Base-by-base conservation (phyloP, 768 basidiomycete species). In the Leccinum truebloodii region DNA sequence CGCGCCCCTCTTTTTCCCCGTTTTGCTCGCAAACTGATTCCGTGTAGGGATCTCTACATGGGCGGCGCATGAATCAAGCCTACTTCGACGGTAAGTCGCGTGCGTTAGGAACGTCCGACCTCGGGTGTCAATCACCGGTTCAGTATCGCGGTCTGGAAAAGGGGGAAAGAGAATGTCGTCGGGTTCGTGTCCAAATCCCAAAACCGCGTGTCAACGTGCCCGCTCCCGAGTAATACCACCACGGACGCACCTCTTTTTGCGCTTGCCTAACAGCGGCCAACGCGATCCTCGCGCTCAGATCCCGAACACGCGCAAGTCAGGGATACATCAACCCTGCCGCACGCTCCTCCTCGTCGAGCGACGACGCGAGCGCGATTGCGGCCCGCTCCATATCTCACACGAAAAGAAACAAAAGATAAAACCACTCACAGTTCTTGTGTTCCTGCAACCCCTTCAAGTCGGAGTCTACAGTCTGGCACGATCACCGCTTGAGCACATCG, bases 61-160 rank as follows among this genome's bases (percentile, higher is more conserved):
- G 88, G 84, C 6, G 87, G 85, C 14, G 89, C 88, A 18, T 89
- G 89, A 22, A 83, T 85, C 59, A 80, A 79, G 58, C 82, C 86
- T 12, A 67, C 67, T 24, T 82, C 79, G 14, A 82, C 83, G 13
- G 73, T 74, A 58, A 44, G 73, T 65, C 46, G 6, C 24, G 7
- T 12, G 28, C 10, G 20, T 51, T 10, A 26, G 13, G 41, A n/a
- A 28, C 28, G 28, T 28, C 28, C 28, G 28, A 28, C 28, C 28
- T 28, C 28, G 57, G 91, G 91, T 1, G 85, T 98, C 37, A 99
- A 99, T 66, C 96, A 99, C 71, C 81, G 93, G 32, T 98, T 89
- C 63, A 79, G 80, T 13, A 88, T 95, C 35, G 85, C 79, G 63
- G 75, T 78, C 54, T 97, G 92, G 92, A 85, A 78, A 57, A 58